A percentile compares a stretch with the other conserved stretches of the same genome.
Conservation (phyloP, 768 basidiomycete genomes). For the Mrakia blollopis region DNA sequence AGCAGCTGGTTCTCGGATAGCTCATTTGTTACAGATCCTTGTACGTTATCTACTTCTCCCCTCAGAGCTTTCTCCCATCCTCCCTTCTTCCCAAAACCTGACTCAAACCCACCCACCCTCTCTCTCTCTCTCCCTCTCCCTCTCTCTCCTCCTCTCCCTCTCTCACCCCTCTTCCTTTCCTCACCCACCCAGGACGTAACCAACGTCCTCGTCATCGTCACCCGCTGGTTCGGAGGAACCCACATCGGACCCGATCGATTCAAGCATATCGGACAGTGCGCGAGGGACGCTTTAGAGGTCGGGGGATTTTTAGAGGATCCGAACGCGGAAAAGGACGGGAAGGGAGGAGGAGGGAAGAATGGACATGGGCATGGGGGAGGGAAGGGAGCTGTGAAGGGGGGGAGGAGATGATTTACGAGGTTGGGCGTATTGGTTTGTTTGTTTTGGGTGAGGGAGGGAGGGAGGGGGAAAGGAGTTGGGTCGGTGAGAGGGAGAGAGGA, state of each 20-base stretch:
- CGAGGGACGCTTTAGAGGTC: constrained; percentile 78
- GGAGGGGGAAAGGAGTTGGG: too few relatives aligned
- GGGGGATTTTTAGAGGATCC: constrained; percentile 75
- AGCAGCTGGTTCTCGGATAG: constrained; percentile 82
- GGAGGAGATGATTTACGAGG: background rate
- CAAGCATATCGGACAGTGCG: constrained; percentile 84
- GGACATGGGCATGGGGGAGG: constrained; percentile 3
- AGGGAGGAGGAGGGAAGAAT: background rate
- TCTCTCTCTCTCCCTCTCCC: background rate
- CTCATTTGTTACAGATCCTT: constrained; percentile 83
- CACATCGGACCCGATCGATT: constrained; percentile 57
- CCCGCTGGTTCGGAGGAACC: constrained; percentile 88
- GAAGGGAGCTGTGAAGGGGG: constrained; percentile 7
- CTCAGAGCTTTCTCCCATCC: constrained; percentile 16
- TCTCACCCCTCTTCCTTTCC: too few relatives aligned
- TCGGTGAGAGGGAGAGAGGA: too few relatives aligned
- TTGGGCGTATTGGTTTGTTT: background rate
- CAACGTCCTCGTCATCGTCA: constrained; percentile 82
- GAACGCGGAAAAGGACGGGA: background rate
- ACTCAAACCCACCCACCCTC: background rate
- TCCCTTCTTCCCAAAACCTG: constrained; percentile 52
- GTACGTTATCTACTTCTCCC: constrained; percentile 49
- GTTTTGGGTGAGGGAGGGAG: too few relatives aligned
- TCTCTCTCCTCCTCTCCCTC: background rate
- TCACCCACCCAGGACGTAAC: constrained; percentile 35